A percentile compares a stretch with the other conserved stretches of the same genome.
Evolutionary conservation across 2,329 filamentous ascomycete species (phyloP).

Genomic region (Pseudogymnoascus sp.): DNA sequence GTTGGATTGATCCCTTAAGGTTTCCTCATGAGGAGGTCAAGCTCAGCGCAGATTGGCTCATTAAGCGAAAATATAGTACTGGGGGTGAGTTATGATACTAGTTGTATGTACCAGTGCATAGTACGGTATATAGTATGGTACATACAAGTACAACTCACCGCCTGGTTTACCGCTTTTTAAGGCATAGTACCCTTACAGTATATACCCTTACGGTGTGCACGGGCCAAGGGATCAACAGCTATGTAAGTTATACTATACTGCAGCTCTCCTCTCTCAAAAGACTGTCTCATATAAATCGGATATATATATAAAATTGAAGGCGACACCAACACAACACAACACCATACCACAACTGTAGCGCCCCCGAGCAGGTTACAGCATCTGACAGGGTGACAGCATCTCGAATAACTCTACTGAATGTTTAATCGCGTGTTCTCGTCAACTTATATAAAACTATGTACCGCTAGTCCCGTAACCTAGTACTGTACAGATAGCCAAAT

Average conservation of each 20-base stretch:
- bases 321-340: background rate
- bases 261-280: background rate
- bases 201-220: background rate
- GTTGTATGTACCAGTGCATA: background rate
- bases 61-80: background rate
- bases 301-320: background rate
- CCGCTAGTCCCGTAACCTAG: background rate
- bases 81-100: no score
- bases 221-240: background rate
- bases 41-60: background rate
- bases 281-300: conserved; percentile 1
- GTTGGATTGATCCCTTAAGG: conserved; percentile 9
- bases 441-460: background rate
- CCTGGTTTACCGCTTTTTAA: background rate
- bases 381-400: background rate
- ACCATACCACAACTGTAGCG: background rate
- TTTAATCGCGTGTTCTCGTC: background rate
- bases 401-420: background rate
- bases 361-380: background rate
- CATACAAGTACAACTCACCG: background rate
- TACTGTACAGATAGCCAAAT: background rate
- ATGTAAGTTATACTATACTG: conserved; percentile 1
- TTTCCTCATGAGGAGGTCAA: background rate
- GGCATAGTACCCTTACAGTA: background rate
- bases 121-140: background rate